These are phyloP conservation scores for Melanomma pulvis-pyrius DNA, from an alignment of 495 filamentous ascomycete genomes.

Conservation along the genomic window DNA sequence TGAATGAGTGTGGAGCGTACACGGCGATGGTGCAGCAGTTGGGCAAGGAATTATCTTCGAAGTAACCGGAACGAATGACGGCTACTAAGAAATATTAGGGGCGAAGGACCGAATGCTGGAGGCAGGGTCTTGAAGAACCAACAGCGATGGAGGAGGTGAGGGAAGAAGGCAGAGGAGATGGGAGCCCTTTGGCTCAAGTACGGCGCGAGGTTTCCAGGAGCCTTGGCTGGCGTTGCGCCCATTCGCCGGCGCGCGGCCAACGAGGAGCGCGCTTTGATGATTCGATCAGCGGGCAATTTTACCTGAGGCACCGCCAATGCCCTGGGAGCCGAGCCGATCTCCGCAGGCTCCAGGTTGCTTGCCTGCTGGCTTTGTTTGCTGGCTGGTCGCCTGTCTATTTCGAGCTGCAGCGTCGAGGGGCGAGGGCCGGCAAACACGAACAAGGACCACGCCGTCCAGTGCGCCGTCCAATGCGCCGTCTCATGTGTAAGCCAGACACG, in stretches of 20 bases:
- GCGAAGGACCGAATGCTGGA: conserved; percentile 11
- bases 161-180: conserved; percentile 1
- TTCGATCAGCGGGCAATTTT: conserved; percentile 19
- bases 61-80: conserved; percentile 25
- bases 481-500: neutral
- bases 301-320: conserved; percentile 12
- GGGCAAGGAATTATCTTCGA: neutral
- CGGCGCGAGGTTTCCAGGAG: neutral
- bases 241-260: neutral
- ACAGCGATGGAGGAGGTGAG: conserved; percentile 11
- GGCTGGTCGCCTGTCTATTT: neutral
- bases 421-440: neutral
- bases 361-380: too few species aligned
- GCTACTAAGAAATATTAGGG: conserved; percentile 7
- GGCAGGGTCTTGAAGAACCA: conserved; percentile 16
- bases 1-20: conserved; percentile 10
- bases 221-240: neutral
- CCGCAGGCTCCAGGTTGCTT: neutral
- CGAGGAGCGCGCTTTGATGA: conserved; percentile 10
- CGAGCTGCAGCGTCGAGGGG: neutral
- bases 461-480: neutral
- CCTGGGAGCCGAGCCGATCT: conserved; percentile 7
- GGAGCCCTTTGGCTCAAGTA: conserved; percentile 4
- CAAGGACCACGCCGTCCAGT: neutral
- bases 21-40: neutral